Conservation (phyloP, 2,329 filamentous ascomycete genomes). For the Nemania serpens region DNA sequence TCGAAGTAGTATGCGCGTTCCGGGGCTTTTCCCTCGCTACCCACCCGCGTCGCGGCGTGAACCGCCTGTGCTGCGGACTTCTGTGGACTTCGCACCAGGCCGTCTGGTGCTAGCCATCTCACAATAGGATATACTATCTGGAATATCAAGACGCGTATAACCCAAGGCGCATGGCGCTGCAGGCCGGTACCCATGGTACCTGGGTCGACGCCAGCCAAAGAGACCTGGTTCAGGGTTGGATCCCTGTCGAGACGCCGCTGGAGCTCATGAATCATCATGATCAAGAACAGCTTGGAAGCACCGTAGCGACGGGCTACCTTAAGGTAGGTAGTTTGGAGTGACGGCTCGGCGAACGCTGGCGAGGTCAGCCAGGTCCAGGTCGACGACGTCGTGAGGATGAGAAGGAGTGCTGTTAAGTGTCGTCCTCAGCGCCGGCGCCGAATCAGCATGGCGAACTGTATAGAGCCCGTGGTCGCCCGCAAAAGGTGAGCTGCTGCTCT, state of each 20-base stretch:
- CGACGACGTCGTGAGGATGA: no score
- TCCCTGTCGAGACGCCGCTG: constrained; percentile 31
- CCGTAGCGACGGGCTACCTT: constrained; percentile 38
- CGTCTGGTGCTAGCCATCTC: constrained; percentile 1
- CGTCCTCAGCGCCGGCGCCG: no score
- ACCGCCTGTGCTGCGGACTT: constrained; percentile 1
- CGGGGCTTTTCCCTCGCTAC: neutral
- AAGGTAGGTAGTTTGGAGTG: no score
- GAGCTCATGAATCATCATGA: constrained; percentile 40
- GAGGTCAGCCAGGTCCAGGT: no score
- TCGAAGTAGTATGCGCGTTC: constrained; percentile 17
- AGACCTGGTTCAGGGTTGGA: constrained; percentile 27
- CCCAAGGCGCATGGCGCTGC: constrained; percentile 12
- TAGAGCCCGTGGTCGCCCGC: no score
- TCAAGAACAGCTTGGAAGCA: constrained; percentile 35
- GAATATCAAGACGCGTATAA: constrained; percentile 18
- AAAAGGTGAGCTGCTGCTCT: no score
- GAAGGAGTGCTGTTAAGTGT: no score
- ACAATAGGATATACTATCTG: constrained; percentile 12
- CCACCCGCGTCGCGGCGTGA: neutral
- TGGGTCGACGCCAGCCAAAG: constrained; percentile 28
- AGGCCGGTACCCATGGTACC: constrained; percentile 17
- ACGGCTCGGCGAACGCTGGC: no score
- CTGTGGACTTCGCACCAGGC: neutral
- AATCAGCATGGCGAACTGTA: no score